Evolutionary conservation across 2,329 filamentous ascomycete genomes (phyloP).

Genomic region (Sarocladium strictum): DNA sequence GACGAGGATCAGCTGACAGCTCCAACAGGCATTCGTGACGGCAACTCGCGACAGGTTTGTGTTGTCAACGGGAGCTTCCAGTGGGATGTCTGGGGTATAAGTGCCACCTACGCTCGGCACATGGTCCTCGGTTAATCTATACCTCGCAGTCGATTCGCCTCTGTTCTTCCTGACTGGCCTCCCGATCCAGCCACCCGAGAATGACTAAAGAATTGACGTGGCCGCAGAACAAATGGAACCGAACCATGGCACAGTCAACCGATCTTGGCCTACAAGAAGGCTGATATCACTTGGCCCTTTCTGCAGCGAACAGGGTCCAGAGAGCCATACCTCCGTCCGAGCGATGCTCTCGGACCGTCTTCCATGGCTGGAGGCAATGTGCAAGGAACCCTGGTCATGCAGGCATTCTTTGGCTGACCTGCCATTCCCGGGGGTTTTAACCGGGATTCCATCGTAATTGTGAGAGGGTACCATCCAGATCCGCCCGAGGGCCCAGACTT

Average conservation of each 20-base stretch:
- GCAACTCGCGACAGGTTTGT: neutral
- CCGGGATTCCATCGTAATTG: neutral
- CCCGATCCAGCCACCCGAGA: neutral
- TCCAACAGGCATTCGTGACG: neutral
- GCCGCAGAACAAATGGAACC: neutral
- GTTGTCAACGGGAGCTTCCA: neutral
- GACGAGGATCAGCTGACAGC: neutral
- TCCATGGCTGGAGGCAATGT: neutral
- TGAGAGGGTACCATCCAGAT: neutral
- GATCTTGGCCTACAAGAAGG: neutral
- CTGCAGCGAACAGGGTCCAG: too few relatives aligned
- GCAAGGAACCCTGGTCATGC: neutral
- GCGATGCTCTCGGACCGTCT: slow-evolving; percentile 1
- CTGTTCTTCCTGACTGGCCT: neutral
- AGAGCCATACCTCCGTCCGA: neutral
- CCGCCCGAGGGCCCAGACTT: neutral
- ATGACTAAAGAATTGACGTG: neutral
- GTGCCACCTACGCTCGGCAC: neutral
- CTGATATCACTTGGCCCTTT: neutral
- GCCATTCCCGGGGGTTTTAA: neutral
- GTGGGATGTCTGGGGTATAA: neutral
- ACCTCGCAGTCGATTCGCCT: slow-evolving; percentile 2
- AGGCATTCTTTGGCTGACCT: neutral
- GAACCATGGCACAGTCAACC: neutral
- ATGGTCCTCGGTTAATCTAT: neutral